phyloP scores from a whole-genome alignment of 2,329 filamentous ascomycete species.

The Claviceps capensis region DNA sequence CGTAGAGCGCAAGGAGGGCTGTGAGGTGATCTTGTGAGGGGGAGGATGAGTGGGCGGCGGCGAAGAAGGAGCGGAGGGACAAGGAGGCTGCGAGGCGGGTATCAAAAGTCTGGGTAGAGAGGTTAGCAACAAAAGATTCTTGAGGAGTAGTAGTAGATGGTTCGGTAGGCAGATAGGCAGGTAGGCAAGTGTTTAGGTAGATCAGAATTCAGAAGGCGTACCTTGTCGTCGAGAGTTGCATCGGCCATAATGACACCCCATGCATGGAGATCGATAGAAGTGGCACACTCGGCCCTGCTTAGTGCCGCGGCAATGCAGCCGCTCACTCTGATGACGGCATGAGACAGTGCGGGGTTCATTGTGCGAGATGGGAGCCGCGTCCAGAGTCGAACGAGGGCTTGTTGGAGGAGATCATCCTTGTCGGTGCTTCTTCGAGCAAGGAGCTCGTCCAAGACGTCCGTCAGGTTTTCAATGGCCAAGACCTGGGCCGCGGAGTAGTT shows the following conservation, averaged over 20 bases:
- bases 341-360: conserved; percentile 34
- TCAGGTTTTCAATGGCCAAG: conserved; percentile 33
- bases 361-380: conserved; percentile 20
- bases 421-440: conserved; percentile 15
- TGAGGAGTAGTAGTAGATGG: too few species aligned
- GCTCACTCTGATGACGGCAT: conserved; percentile 34
- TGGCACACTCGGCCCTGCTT: conserved; percentile 9
- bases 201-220: conserved; percentile 10
- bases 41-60: conserved; percentile 9
- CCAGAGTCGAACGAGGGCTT: conserved; percentile 28
- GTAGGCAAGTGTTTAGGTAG: neutral
- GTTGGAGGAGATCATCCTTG: conserved; percentile 17
- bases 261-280: conserved; percentile 12
- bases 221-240: conserved; percentile 34
- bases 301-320: conserved; percentile 29
- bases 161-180: neutral
- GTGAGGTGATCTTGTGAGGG: conserved; percentile 30
- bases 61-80: conserved; percentile 40
- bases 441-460: conserved; percentile 28
- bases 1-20: conserved; percentile 54
- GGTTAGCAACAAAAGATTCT: neutral
- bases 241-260: conserved; percentile 39
- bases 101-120: conserved; percentile 42
- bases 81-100: conserved; percentile 45
- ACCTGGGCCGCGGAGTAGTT: conserved; percentile 31